These are phyloP conservation scores for Cytospora piceae DNA, from an alignment of 2,329 filamentous ascomycete species.

Conservation along the genomic window DNA sequence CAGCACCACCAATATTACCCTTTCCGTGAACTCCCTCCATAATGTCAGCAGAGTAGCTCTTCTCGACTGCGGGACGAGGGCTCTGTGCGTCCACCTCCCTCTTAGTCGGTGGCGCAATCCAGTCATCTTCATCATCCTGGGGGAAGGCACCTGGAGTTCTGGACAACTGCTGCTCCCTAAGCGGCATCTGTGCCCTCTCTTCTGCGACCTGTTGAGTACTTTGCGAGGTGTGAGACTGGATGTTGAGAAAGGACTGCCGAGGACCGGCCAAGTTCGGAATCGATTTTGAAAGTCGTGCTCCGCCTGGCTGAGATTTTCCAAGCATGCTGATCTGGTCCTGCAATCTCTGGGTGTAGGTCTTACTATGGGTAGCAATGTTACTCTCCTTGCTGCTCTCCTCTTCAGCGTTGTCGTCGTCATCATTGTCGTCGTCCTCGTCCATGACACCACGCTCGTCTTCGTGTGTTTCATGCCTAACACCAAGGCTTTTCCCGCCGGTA, in stretches of 20 bases:
- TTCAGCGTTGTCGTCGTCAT: constrained; percentile 44
- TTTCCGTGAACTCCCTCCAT: constrained; percentile 61
- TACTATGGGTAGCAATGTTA: constrained; percentile 68
- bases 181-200: constrained; percentile 38
- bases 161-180: constrained; percentile 39
- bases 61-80: constrained; percentile 58
- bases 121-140: constrained; percentile 63
- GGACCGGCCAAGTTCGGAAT: constrained; percentile 44
- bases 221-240: constrained; percentile 38
- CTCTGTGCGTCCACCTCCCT: constrained; percentile 44
- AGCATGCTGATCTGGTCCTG: constrained; percentile 88
- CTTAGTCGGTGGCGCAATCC: constrained; percentile 59
- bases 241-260: constrained; percentile 38
- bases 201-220: constrained; percentile 34
- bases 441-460: constrained; percentile 57
- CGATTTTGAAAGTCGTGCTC: constrained; percentile 53
- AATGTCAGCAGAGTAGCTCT: constrained; percentile 64
- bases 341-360: constrained; percentile 89
- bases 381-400: constrained; percentile 49
- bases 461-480: constrained; percentile 50
- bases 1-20: constrained; percentile 51
- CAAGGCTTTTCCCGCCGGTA: constrained; percentile 74
- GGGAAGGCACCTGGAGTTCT: constrained; percentile 64
- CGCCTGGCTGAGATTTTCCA: constrained; percentile 59
- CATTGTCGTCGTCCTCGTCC: constrained; percentile 51